Percentiles rank a stretch among this genome's conserved stretches.
phyloP scores from a whole-genome alignment of 108 stramenopile species.

The Skeletonema tropicum region DNA sequence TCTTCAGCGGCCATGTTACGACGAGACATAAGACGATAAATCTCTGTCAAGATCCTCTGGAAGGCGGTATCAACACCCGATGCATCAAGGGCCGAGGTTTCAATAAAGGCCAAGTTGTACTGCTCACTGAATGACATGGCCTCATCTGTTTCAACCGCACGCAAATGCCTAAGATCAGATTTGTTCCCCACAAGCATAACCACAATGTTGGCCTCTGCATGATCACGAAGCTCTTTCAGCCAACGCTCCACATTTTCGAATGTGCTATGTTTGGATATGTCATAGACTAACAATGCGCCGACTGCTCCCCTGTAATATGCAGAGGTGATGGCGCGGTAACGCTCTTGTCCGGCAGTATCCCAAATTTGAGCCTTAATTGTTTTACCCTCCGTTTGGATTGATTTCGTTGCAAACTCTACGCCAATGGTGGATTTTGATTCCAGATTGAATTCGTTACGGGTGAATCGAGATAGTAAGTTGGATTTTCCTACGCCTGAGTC shows the following conservation, averaged over 20 bases:
- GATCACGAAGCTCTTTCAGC: conserved; percentile 98
- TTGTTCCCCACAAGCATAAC: conserved; percentile 99
- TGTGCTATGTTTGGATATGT: conserved; percentile 97
- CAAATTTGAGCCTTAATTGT: conserved; percentile 98
- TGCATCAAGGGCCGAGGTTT: conserved; percentile 96
- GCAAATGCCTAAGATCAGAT: conserved; percentile 93
- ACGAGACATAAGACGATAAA: conserved; percentile 85
- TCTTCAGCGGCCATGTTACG: conserved; percentile 87
- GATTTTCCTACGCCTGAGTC: conserved; percentile 96
- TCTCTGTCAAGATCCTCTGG: conserved; percentile 96
- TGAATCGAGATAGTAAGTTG: conserved; percentile 97
- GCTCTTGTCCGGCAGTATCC: conserved; percentile 99
- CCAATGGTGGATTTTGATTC: conserved; percentile 99
- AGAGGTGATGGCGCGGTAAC: conserved; percentile 97
- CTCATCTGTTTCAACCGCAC: conserved; percentile 97
- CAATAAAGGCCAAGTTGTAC: conserved; percentile 98
- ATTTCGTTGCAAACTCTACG: conserved; percentile 98
- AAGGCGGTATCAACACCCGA: conserved; percentile 97
- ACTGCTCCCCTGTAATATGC: conserved; percentile 95
- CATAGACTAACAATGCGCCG: conserved; percentile 95
- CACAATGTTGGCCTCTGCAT: conserved; percentile 98
- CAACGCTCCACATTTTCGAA: conserved; percentile 99
- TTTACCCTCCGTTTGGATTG: conserved; percentile 92
- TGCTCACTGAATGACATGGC: conserved; percentile 98
- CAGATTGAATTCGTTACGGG: conserved; percentile 98